Base-by-base conservation (phyloP, 2,329 filamentous ascomycete species). In the Cercospora citrullina region DNA sequence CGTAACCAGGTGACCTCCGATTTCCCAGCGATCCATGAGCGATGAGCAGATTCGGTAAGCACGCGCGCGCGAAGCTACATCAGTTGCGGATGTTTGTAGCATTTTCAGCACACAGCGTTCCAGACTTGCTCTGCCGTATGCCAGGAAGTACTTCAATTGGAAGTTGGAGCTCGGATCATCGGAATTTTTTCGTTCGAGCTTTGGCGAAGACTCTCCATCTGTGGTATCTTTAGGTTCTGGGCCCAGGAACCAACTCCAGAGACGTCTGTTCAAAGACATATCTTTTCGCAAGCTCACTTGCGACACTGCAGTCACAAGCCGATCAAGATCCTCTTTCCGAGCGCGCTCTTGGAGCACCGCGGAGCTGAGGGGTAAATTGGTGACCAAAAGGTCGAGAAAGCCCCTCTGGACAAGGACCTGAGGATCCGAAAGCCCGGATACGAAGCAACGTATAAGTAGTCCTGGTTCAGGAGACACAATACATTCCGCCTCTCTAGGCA, bases 21-120 rank as follows among this genome's bases (percentile, higher is more conserved):
- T 94, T 78, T 99, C 95, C 94, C 93, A 98, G 67, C 94, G 89
- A 80, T 99, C 95, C 95, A 99, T 98, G 63, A 99, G 84, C 16
- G 96, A 97, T 2, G 98, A 85, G 75, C 93, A 96, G 70, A 98
- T 92, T 66, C 94, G 89, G 77, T 96, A 97, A 0, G 95, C 94
- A 45, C 89, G 89, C 21, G 93, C 92, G 77, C 89, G 86, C 75
- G 96, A 92, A 0, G 86, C 79, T 0, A 91, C 86, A 64, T 83
- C 83, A 5, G 75, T 78, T 53, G 83, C 82, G 51, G 84, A 80
- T 18, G 84, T 81, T 58, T 86, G 85, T 69, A 98, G 90, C 89
- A 96, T 91, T 58, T 87, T 86, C 16, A 96, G 82, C 10, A 98
- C 83, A 21, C 93, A 91, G 53, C 85, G 86, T 4, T 90, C 90